Evolutionary conservation across 805 yeast species (phyloP).

Genomic region (Metschnikowia sp.): DNA sequence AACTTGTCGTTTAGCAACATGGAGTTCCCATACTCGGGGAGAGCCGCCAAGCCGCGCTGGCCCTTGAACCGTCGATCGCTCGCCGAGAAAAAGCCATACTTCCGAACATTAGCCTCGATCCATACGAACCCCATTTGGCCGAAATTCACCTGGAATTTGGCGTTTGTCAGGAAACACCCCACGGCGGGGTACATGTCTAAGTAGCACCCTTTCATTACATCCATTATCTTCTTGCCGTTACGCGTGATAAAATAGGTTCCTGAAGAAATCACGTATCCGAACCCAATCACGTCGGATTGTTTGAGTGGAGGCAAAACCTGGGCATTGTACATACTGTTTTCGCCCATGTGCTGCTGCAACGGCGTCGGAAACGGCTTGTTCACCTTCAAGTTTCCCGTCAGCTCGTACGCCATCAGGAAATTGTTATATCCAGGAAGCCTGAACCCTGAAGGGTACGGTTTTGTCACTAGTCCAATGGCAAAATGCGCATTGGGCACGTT

Average conservation of each 20-base stretch:
- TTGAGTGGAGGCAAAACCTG: constrained; percentile 48
- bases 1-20: constrained; percentile 42
- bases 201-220: constrained; percentile 46
- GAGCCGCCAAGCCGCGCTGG: constrained; percentile 36
- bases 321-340: constrained; percentile 41
- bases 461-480: constrained; percentile 64
- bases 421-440: constrained; percentile 71
- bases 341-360: constrained; percentile 39
- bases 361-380: constrained; percentile 59
- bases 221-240: constrained; percentile 52
- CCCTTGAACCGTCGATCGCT: constrained; percentile 39
- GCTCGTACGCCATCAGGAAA: constrained; percentile 70
- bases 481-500: constrained; percentile 45
- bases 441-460: constrained; percentile 67
- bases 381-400: constrained; percentile 65
- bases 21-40: constrained; percentile 37
- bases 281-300: constrained; percentile 54
- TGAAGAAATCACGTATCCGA: constrained; percentile 46
- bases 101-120: constrained; percentile 52
- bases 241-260: constrained; percentile 55
- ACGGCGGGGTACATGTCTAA: constrained; percentile 53
- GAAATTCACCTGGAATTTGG: constrained; percentile 39
- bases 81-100: constrained; percentile 53
- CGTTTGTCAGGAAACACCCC: constrained; percentile 47
- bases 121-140: constrained; percentile 46